Evolutionary conservation across 768 basidiomycete genomes (phyloP).

Genomic region (Lactifluus subvellereus): DNA sequence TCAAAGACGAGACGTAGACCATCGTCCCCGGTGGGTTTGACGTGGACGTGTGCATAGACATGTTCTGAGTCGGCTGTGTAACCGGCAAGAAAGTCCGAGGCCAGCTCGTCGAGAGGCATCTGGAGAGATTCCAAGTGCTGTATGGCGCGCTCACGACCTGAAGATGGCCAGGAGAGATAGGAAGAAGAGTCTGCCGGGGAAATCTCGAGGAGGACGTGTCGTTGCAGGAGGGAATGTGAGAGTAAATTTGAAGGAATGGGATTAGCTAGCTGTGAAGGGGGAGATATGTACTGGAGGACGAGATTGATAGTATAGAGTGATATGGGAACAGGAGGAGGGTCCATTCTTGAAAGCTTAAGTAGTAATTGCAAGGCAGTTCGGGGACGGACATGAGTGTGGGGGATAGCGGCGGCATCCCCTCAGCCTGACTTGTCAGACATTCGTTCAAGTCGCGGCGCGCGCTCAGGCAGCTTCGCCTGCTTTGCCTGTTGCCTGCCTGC

Average conservation of each 20-base stretch:
- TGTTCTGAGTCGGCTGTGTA: constrained; percentile 28
- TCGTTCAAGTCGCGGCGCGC: background rate
- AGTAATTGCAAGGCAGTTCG: too few relatives aligned
- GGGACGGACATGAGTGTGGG: too few relatives aligned
- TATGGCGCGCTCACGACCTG: constrained; percentile 34
- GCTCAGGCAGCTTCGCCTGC: too few relatives aligned
- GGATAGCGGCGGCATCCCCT: too few relatives aligned
- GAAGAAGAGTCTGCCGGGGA: constrained; percentile 42
- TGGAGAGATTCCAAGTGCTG: constrained; percentile 41
- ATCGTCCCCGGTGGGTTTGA: constrained; percentile 34
- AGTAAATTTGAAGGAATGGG: constrained; percentile 56
- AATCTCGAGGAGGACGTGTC: constrained; percentile 59
- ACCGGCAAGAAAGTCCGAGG: constrained; percentile 42
- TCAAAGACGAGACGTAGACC: constrained; percentile 61
- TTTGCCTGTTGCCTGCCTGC: background rate
- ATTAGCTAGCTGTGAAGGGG: constrained; percentile 42
- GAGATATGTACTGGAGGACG: constrained; percentile 53
- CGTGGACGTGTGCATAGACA: constrained; percentile 26
- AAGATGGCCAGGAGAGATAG: constrained; percentile 66
- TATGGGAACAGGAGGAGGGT: constrained; percentile 30
- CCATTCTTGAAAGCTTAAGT: constrained; percentile 28
- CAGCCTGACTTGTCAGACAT: too few relatives aligned
- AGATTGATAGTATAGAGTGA: constrained; percentile 38
- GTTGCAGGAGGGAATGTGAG: constrained; percentile 52
- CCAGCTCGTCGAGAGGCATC: constrained; percentile 31